Percentiles rank a stretch among this genome's conserved stretches.
These are phyloP conservation scores for Aaosphaeria pasadenensis DNA, from an alignment of 2,329 filamentous ascomycete species.

Conservation along the genomic window DNA sequence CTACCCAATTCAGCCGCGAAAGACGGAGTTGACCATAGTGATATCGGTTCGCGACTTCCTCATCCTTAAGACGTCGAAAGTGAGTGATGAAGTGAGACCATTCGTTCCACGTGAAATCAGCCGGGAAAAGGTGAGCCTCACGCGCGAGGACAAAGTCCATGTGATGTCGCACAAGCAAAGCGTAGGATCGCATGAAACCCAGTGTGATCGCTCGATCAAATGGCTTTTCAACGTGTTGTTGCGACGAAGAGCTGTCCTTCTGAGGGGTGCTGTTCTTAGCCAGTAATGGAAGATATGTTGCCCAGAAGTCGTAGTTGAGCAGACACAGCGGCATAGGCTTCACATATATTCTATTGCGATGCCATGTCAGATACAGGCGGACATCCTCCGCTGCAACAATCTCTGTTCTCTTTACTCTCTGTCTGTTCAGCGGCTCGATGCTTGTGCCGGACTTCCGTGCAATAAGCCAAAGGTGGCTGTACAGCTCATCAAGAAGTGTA, in stretches of 20 bases:
- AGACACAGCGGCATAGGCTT: constrained; percentile 6
- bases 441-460: constrained; percentile 2
- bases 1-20: constrained; percentile 41
- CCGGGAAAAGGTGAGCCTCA: constrained; percentile 5
- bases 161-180: constrained; percentile 4
- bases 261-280: background rate
- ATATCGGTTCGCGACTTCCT: constrained; percentile 39
- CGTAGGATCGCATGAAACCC: constrained; percentile 8
- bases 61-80: constrained; percentile 17
- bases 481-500: constrained; percentile 4
- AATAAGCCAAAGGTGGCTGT: constrained; percentile 3
- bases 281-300: constrained; percentile 2
- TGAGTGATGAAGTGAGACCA: constrained; percentile 5
- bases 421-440: constrained; percentile 3
- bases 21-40: constrained; percentile 46
- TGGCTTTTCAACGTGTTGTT: background rate
- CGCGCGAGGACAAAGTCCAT: constrained; percentile 5
- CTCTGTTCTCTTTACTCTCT: constrained; percentile 2
- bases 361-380: constrained; percentile 2
- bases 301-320: constrained; percentile 9
- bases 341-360: constrained; percentile 1
- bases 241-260: background rate
- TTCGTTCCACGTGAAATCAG: constrained; percentile 2
- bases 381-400: constrained; percentile 3
- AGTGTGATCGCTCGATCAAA: constrained; percentile 4